Conservation (phyloP, 129 eudicot species). For the Gnaphalium uliginosum region DNA sequence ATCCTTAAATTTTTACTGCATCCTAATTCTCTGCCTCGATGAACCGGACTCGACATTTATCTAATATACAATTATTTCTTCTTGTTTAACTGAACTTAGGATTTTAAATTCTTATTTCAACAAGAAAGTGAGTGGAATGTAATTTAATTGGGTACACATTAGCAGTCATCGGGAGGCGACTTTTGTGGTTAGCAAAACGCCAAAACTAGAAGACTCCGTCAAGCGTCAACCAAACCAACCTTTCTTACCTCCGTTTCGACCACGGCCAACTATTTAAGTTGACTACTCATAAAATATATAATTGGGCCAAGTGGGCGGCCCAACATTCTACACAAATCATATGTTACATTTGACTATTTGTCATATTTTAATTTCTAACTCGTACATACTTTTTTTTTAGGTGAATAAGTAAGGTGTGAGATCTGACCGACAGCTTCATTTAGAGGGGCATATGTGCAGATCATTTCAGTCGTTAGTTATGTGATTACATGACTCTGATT, state of each 20-base stretch:
- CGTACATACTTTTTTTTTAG: not conserved
- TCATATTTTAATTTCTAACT: not conserved
- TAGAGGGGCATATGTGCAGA: too few species aligned
- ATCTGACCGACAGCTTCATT: too few species aligned
- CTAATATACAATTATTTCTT: too few species aligned
- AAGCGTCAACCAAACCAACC: constrained; percentile 13
- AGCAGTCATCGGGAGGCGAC: constrained; percentile 11
- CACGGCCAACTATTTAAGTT: constrained; percentile 14
- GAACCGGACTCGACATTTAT: too few species aligned
- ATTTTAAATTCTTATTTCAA: too few species aligned
- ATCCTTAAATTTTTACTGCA: too few species aligned
- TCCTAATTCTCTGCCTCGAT: too few species aligned
- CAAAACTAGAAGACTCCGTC: constrained; percentile 14
- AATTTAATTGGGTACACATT: not conserved
- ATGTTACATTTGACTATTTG: not conserved
- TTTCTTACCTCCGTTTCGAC: constrained; percentile 20
- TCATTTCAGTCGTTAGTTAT: too few species aligned
- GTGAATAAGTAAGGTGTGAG: too few species aligned
- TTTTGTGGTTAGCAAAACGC: not conserved
- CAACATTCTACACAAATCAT: not conserved
- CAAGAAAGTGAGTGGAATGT: too few species aligned
- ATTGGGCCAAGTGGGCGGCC: not conserved
- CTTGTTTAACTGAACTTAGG: too few species aligned
- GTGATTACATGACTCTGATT: too few species aligned
- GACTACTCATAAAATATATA: not conserved